Base-by-base conservation (phyloP, 23 red algal genomes). In the Porphyridium purpureum region DNA sequence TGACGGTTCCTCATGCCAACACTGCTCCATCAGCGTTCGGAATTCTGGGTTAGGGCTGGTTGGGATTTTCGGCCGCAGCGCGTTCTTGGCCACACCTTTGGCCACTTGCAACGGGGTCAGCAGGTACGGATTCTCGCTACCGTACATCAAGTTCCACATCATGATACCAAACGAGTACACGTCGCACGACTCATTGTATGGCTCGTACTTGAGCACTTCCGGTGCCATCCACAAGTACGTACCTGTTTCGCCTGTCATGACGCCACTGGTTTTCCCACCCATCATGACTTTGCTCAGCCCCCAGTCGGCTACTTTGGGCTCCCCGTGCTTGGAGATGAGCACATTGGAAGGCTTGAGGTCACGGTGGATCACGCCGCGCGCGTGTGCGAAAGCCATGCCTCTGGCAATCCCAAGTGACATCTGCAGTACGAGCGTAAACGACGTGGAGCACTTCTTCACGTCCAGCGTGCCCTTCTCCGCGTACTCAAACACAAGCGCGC, bases 271-370 rank as follows among this genome's bases (percentile, higher is more conserved):
- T 0, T 47, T 44, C n/a, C n/a, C n/a, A n/a, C n/a, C n/a, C n/a
- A n/a, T n/a, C 1, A 36, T 50, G 32, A 38, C 49, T n/a, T 33
- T 63, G 26, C 58, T 60, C 22, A 82, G 52, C 1, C 75, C 75
- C 75, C 75, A 82, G 52, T 82, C 75, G 31, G 63, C 64, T 22
- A 82, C 54, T 41, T 82, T 82, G 35, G 54, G 22, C 34, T 35
- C 65, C 5, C 69, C 58, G 21, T 30, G 44, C n/a, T 35, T 76
- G 47, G 44, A 58, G 35, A 72, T 22, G n/a, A 83, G 31, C 4
- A 94, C 52, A 42, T 94, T 81, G 46, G 57, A 67, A 21, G 86
- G 86, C 58, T 94, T 94, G 27, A 94, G 50, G 46, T 94, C 86
- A 1, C 86, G 56, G 55, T 94, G 86, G 33, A 94, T 48, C 1